A percentile compares a stretch with the other conserved stretches of the same genome.
These are phyloP conservation scores for Amyloporia xantha DNA, from an alignment of 768 basidiomycete species.

Conservation along the genomic window DNA sequence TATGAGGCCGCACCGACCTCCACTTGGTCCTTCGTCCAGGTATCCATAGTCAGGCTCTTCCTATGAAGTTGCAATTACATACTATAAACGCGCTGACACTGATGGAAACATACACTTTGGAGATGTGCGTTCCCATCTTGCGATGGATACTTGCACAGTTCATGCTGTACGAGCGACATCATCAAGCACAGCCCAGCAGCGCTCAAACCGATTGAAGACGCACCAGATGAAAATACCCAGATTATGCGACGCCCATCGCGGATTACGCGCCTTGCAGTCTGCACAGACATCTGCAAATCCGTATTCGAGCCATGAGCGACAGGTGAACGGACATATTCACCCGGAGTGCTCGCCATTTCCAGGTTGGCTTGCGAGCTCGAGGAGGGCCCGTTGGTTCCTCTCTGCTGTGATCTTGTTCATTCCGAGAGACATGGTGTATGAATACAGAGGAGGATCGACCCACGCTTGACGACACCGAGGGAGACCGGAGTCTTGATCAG, in stretches of 20 bases:
- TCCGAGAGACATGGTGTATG: too few relatives aligned
- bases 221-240: slow-evolving; percentile 87
- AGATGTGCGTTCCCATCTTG: slow-evolving; percentile 89
- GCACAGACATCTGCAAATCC: slow-evolving; percentile 71
- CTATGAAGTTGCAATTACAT: slow-evolving; percentile 30
- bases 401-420: slow-evolving; percentile 58
- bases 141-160: slow-evolving; percentile 89
- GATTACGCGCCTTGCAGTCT: slow-evolving; percentile 82
- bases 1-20: slow-evolving; percentile 72
- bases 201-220: too few relatives aligned
- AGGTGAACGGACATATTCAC: not conserved
- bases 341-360: slow-evolving; percentile 63
- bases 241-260: slow-evolving; percentile 86
- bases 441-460: too few relatives aligned
- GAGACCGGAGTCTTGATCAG: too few relatives aligned
- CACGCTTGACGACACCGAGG: too few relatives aligned
- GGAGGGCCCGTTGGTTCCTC: slow-evolving; percentile 55
- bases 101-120: slow-evolving; percentile 70
- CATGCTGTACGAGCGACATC: slow-evolving; percentile 41
- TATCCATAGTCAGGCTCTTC: slow-evolving; percentile 85
- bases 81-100: not conserved
- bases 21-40: slow-evolving; percentile 84
- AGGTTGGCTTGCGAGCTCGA: slow-evolving; percentile 63
- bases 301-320: not conserved
- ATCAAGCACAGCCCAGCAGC: too few relatives aligned